Evolutionary conservation across 108 stramenopile species (phyloP), one percentile per base, ranked within the genome.

Genomic region (Fragilaria radians): DNA sequence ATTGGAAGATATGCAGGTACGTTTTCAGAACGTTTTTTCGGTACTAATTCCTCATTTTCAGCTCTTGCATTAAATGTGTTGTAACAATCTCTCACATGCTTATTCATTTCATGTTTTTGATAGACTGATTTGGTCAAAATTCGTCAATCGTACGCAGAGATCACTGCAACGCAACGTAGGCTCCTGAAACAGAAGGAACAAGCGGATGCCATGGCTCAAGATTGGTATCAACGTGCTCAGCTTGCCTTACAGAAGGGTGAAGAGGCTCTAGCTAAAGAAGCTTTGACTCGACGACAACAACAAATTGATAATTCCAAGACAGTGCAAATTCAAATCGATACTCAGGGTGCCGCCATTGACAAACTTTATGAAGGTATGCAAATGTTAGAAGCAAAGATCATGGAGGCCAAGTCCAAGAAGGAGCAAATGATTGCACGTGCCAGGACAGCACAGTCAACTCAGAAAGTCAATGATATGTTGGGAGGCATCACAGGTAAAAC

Each of bases 391-490:
- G 60, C 78, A 32, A 91, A 89, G 67, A 96, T 98, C 70, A 62
- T 82, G 28, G 95, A 98, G 62, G 80, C 88, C 48, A 93, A 91
- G 78, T 54, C 89, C 28, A 91, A 95, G 70, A 98, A 98, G 81
- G 95, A 96, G 52, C 89, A 93, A 66, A 85, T 96, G 88, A 74
- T 93, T 30, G 97, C 97, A 9, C 78, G 97, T 7, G 97, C 97
- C 0, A 82, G 97, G 36, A 95, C 95, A 46, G 97, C 97, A 4
- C 85, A 95, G 73, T 85, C 92, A 26, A 93, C 94, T 5, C 78
- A 88, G 58, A 87, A 95, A 65, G 95, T 98, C 19, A 98, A 96
- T 64, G 97, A 98, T 66, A 96, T 98, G 95, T 79, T 98, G 57
- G 73, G 80, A 31, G 91, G 85, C 34, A 62, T 97, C 17, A 89